Evolutionary conservation across 768 basidiomycete species (phyloP).

Genomic region (Porphyrellus cyaneotinctus): DNA sequence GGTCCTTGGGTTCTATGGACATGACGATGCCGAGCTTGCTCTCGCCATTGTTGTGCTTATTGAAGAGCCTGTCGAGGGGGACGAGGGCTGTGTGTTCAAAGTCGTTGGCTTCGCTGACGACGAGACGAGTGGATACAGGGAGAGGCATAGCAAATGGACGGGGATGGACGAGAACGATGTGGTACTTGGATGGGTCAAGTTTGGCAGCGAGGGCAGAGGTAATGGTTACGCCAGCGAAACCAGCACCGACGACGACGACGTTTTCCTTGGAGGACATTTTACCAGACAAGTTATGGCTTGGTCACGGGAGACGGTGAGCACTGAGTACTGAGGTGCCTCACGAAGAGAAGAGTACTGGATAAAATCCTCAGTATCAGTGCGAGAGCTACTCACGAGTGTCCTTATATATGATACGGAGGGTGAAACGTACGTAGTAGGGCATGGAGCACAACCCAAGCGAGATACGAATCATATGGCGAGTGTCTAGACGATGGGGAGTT

Average conservation of each 20-base stretch:
- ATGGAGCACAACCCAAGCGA: too few relatives aligned
- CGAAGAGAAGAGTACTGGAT: too few relatives aligned
- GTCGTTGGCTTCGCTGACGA: slow-evolving; percentile 34
- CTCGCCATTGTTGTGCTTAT: slow-evolving; percentile 45
- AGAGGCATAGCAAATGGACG: slow-evolving; percentile 49
- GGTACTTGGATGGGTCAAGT: slow-evolving; percentile 45
- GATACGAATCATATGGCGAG: too few relatives aligned
- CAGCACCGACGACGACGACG: slow-evolving; percentile 58
- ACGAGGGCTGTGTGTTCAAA: slow-evolving; percentile 46
- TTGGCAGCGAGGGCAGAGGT: slow-evolving; percentile 47
- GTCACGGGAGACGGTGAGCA: background rate
- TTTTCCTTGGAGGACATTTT: slow-evolving; percentile 25
- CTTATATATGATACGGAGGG: too few relatives aligned
- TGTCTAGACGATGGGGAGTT: too few relatives aligned
- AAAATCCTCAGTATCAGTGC: too few relatives aligned
- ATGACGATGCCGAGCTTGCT: slow-evolving; percentile 33
- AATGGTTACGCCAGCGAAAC: slow-evolving; percentile 41
- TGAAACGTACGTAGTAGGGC: too few relatives aligned
- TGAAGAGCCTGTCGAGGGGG: slow-evolving; percentile 48
- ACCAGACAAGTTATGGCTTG: background rate
- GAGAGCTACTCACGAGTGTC: too few relatives aligned
- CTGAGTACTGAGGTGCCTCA: too few relatives aligned
- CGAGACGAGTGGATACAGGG: slow-evolving; percentile 50
- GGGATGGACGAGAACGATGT: slow-evolving; percentile 51
- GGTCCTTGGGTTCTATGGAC: slow-evolving; percentile 36